Percentiles rank a stretch among this genome's conserved stretches.
These are phyloP conservation scores for Aureoboletus auriporus DNA, from an alignment of 768 basidiomycete genomes.

Conservation along the genomic window DNA sequence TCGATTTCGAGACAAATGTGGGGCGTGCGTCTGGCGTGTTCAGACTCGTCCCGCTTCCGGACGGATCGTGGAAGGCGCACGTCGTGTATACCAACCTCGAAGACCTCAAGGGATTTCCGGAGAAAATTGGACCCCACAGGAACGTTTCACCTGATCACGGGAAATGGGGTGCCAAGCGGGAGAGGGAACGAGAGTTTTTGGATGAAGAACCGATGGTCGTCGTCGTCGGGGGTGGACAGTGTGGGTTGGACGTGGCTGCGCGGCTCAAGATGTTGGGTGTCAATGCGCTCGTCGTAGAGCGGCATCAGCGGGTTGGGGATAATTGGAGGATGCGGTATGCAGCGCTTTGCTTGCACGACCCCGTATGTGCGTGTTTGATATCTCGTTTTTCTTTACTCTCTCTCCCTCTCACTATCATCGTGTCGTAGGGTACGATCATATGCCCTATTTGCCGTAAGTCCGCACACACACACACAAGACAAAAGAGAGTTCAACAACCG, in stretches of 20 bases:
- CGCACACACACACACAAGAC: background rate
- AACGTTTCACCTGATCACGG: conserved; percentile 34
- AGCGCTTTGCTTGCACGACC: conserved; percentile 29
- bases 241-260: conserved; percentile 55
- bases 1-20: conserved; percentile 42
- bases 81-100: conserved; percentile 50
- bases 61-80: conserved; percentile 45
- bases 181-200: conserved; percentile 24
- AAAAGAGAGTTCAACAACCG: no score
- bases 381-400: background rate
- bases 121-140: conserved; percentile 42
- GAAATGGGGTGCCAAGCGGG: conserved; percentile 29
- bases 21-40: conserved; percentile 41
- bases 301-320: conserved; percentile 26
- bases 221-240: conserved; percentile 49
- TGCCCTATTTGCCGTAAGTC: conserved; percentile 54
- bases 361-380: conserved; percentile 24
- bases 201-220: conserved; percentile 50
- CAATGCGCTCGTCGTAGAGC: conserved; percentile 20
- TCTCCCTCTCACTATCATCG: background rate
- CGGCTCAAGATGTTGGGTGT: conserved; percentile 37
- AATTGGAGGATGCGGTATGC: conserved; percentile 30
- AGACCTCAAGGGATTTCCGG: conserved; percentile 43
- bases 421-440: conserved; percentile 40
- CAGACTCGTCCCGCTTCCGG: conserved; percentile 41